Percentiles rank a stretch among this genome's conserved stretches.
phyloP scores from a whole-genome alignment of 108 stramenopile species.

The Nitzschia palea region DNA sequence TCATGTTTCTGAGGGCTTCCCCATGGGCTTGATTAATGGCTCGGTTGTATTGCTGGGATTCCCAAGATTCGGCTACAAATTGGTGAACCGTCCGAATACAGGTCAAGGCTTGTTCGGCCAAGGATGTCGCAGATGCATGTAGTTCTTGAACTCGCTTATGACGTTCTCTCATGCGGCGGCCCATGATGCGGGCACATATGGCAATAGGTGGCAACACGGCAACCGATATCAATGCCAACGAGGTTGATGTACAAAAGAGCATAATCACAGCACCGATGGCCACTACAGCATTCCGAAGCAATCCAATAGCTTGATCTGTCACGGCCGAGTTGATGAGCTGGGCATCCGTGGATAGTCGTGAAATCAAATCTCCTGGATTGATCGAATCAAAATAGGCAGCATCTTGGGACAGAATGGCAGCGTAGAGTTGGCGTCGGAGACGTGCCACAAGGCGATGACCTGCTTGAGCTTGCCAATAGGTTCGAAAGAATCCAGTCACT shows the following conservation, averaged over 20 bases:
- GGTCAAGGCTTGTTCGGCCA: constrained; percentile 76
- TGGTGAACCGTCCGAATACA: constrained; percentile 77
- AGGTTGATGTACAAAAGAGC: constrained; percentile 63
- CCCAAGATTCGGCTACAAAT: constrained; percentile 64
- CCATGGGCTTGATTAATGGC: constrained; percentile 56
- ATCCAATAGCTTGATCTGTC: constrained; percentile 60
- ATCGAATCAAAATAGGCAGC: constrained; percentile 57
- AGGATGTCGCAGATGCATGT: constrained; percentile 72
- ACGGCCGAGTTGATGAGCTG: constrained; percentile 57
- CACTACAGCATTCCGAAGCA: constrained; percentile 51
- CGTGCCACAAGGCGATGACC: constrained; percentile 69
- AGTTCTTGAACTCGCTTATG: constrained; percentile 74
- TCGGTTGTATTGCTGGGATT: constrained; percentile 87
- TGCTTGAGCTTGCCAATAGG: constrained; percentile 52
- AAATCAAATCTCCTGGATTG: constrained; percentile 61
- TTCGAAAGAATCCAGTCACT: constrained; percentile 22
- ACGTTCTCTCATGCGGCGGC: constrained; percentile 37
- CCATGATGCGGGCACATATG: constrained; percentile 50
- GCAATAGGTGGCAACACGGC: constrained; percentile 69
- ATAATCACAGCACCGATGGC: constrained; percentile 45
- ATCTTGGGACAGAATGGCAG: constrained; percentile 59
- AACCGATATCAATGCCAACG: constrained; percentile 59
- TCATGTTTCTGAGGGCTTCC: constrained; percentile 47
- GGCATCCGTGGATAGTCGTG: constrained; percentile 62
- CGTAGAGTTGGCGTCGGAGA: constrained; percentile 46